Percentiles rank a stretch among this genome's conserved stretches.
Evolutionary conservation across 176 grass and related monocot species (phyloP).

Genomic region (Rhynchospora breviuscula): DNA sequence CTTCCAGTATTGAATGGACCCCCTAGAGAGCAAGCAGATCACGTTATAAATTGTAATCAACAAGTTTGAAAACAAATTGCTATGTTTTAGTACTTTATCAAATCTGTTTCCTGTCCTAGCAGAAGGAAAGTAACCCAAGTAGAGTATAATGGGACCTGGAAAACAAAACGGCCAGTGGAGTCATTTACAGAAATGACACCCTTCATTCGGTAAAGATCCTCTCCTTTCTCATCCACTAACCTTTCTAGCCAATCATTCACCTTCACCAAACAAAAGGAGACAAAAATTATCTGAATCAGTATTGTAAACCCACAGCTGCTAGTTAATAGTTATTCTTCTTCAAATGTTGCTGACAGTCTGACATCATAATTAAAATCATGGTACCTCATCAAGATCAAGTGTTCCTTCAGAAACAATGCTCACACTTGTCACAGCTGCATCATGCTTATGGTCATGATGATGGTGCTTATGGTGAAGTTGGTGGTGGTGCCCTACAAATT

Average conservation of each 20-base stretch:
- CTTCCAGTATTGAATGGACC: slow-evolving; percentile 87
- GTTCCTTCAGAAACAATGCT: slow-evolving; percentile 91
- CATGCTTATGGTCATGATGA: slow-evolving; percentile 80
- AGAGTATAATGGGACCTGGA: slow-evolving; percentile 46
- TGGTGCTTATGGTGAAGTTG: slow-evolving; percentile 59
- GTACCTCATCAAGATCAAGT: slow-evolving; percentile 85
- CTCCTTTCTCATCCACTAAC: slow-evolving; percentile 61
- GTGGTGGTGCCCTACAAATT: slow-evolving; percentile 30
- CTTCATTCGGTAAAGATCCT: slow-evolving; percentile 93
- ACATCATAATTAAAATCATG: background rate
- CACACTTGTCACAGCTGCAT: slow-evolving; percentile 80
- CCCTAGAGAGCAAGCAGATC: slow-evolving; percentile 32
- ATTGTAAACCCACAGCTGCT: background rate
- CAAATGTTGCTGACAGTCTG: background rate
- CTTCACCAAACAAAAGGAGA: slow-evolving; percentile 30
- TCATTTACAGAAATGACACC: slow-evolving; percentile 70
- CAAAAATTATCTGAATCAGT: background rate
- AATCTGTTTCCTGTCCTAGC: background rate
- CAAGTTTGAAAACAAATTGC: background rate
- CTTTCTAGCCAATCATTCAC: slow-evolving; percentile 83
- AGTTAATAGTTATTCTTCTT: background rate
- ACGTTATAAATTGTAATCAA: background rate
- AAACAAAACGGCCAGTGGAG: slow-evolving; percentile 82
- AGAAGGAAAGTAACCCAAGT: background rate
- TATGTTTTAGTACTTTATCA: background rate